Base-by-base conservation (phyloP, 2,329 filamentous ascomycete species). In the Amphichorda felina region DNA sequence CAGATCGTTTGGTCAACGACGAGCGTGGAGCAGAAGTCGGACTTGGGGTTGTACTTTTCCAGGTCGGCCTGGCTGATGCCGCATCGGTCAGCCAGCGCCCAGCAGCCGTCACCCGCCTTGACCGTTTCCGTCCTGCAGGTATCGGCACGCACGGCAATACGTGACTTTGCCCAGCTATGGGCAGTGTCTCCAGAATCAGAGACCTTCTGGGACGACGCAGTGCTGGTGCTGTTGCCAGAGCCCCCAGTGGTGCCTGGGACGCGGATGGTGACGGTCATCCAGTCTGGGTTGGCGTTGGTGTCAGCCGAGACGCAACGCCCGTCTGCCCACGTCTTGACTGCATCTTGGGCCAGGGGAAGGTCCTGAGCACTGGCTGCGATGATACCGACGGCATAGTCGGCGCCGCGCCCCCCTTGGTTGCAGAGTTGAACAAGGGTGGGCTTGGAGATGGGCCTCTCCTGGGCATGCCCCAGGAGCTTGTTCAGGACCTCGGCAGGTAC, bases 51-150 rank as follows among this genome's bases (percentile, higher is more conserved):
- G 42, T 50, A 58, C 25, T 50, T 45, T 8, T 38, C 39, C 25
- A 58, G 47, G 10, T 59, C 39, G 7, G 43, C 39, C 15, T 42
- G 35, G 2, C 45, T 46, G 26, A 61, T 57, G 9, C 49, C 46
- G 39, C 56, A 60, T 36, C 45, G 40, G 8, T 43, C n/a, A 2
- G 56, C 54, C 8, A 60, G 37, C 8, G 47, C 38, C 31, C 38
- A 37, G 36, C 54, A 59, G 28, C 48, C 46, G 34, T 57, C 54
- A 7, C 50, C 51, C 15, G 45, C 29, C 6, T 45, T 30, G 21
- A 47, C 41, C 11, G 28, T 16, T 11, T 17, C 16, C 14, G 33
- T 34, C 15, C 17, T 24, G 33, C 33, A 34, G 3, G 21, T 24
- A 17, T 26, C 33, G 15, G 8, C 33, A 17, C 33, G 33, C 11